phyloP scores from a whole-genome alignment of 805 yeast species.

The Candida stauntonica region DNA sequence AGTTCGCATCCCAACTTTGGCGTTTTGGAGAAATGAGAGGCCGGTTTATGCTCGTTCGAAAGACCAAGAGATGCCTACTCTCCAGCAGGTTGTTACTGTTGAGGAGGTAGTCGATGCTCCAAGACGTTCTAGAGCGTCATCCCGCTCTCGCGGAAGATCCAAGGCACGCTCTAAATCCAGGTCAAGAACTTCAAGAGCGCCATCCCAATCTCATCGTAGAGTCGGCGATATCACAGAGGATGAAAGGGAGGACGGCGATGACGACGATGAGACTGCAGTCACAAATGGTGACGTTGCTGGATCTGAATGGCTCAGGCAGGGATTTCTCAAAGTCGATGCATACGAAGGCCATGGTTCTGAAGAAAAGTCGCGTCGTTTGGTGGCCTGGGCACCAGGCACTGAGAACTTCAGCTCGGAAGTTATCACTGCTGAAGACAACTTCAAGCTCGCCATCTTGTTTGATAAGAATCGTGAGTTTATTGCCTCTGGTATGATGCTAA shows the following conservation, averaged over 20 bases:
- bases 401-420: slow-evolving; percentile 41
- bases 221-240: slow-evolving; percentile 16
- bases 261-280: slow-evolving; percentile 20
- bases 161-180: slow-evolving; percentile 17
- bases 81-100: slow-evolving; percentile 52
- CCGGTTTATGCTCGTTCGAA: slow-evolving; percentile 49
- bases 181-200: slow-evolving; percentile 9
- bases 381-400: slow-evolving; percentile 65
- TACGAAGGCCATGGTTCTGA: slow-evolving; percentile 47
- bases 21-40: slow-evolving; percentile 81
- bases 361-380: slow-evolving; percentile 37
- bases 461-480: slow-evolving; percentile 57
- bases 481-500: slow-evolving; percentile 69
- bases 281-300: slow-evolving; percentile 35
- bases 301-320: slow-evolving; percentile 48
- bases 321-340: slow-evolving; percentile 42
- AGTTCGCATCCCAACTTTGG: slow-evolving; percentile 64
- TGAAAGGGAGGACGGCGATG: slow-evolving; percentile 23
- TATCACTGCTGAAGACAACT: slow-evolving; percentile 45
- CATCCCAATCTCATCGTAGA: slow-evolving; percentile 12
- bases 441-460: slow-evolving; percentile 59
- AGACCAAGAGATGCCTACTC: slow-evolving; percentile 46
- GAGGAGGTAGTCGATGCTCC: slow-evolving; percentile 14
- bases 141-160: slow-evolving; percentile 15
- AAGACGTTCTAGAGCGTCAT: slow-evolving; percentile 12